A percentile compares a stretch with the other conserved stretches of the same genome.
Evolutionary conservation across 1,139 yeast genomes (phyloP).

Genomic region (Yamadazyma aaseri): DNA sequence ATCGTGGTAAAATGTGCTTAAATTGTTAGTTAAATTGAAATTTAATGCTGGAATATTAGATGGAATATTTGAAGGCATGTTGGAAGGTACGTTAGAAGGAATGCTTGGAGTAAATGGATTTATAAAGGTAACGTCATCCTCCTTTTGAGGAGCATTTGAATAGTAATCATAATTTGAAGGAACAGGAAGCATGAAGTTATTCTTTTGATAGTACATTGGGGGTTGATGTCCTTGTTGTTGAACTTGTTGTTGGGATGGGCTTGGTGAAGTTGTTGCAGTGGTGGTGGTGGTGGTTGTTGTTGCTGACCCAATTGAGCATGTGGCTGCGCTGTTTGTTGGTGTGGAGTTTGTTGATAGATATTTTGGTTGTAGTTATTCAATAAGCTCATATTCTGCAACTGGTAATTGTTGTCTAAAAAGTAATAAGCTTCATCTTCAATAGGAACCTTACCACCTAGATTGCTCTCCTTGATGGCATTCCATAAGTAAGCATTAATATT

Average conservation of each 20-base stretch:
- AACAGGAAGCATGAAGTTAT: slow-evolving; percentile 17
- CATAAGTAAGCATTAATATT: slow-evolving; percentile 58
- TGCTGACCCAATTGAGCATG: slow-evolving; percentile 4
- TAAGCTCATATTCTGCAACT: slow-evolving; percentile 38
- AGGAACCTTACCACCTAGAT: slow-evolving; percentile 56
- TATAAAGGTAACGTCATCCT: slow-evolving; percentile 20
- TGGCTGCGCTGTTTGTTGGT: slow-evolving; percentile 3
- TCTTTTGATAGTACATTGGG: slow-evolving; percentile 15
- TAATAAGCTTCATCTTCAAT: slow-evolving; percentile 54
- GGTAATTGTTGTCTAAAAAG: slow-evolving; percentile 48
- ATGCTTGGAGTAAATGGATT: slow-evolving; percentile 19
- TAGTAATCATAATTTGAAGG: slow-evolving; percentile 17
- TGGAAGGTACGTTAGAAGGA: slow-evolving; percentile 3
- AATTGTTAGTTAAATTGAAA: slow-evolving; percentile 14
- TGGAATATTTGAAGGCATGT: slow-evolving; percentile 2
- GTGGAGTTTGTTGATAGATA: slow-evolving; percentile 4
- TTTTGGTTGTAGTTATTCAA: slow-evolving; percentile 16
- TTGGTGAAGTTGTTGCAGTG: slow-evolving; percentile 1
- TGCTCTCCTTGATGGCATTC: slow-evolving; percentile 58
- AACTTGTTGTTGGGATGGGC: slow-evolving; percentile 1
- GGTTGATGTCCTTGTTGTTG: slow-evolving; percentile 5
- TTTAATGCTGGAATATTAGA: slow-evolving; percentile 5
- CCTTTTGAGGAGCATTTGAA: slow-evolving; percentile 13
- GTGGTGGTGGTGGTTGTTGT: slow-evolving; percentile 1
- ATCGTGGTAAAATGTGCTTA: slow-evolving; percentile 17